Evolutionary conservation across 2,329 filamentous ascomycete genomes (phyloP).

Genomic region (Xylaria sp.): DNA sequence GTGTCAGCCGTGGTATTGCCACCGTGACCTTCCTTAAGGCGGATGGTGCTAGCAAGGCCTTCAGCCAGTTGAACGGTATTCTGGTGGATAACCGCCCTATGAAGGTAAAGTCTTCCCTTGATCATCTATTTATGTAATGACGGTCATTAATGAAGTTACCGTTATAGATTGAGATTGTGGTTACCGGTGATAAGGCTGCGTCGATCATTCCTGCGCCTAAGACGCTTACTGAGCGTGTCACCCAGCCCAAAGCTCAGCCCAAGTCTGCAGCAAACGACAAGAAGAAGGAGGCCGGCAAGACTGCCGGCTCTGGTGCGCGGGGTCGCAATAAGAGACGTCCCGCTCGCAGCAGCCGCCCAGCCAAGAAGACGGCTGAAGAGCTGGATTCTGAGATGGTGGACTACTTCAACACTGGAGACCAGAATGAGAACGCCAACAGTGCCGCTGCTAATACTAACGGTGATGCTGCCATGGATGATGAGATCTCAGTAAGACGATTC

Average conservation of each 20-base stretch:
- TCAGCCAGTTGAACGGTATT: conserved; percentile 82
- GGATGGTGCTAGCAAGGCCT: conserved; percentile 84
- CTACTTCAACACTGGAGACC: conserved; percentile 71
- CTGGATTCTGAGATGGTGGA: conserved; percentile 97
- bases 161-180: conserved; percentile 82
- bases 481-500: conserved; percentile 50
- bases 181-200: conserved; percentile 76
- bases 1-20: conserved; percentile 88
- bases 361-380: conserved; percentile 92
- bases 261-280: conserved; percentile 83
- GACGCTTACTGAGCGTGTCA: conserved; percentile 82
- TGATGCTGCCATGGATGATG: conserved; percentile 71
- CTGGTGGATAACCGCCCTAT: conserved; percentile 89
- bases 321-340: conserved; percentile 59
- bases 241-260: conserved; percentile 73
- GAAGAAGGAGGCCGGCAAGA: conserved; percentile 59
- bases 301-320: conserved; percentile 48
- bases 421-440: conserved; percentile 53
- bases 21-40: conserved; percentile 84
- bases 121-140: neutral
- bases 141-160: conserved; percentile 33
- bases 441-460: conserved; percentile 43
- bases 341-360: conserved; percentile 66
- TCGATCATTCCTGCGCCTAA: conserved; percentile 69
- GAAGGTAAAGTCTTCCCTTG: conserved; percentile 67